Percentiles rank a stretch among this genome's conserved stretches.
These are phyloP conservation scores for Mortierella hygrophila DNA, from an alignment of 192 early-diverging fungal genomes.

Conservation along the genomic window DNA sequence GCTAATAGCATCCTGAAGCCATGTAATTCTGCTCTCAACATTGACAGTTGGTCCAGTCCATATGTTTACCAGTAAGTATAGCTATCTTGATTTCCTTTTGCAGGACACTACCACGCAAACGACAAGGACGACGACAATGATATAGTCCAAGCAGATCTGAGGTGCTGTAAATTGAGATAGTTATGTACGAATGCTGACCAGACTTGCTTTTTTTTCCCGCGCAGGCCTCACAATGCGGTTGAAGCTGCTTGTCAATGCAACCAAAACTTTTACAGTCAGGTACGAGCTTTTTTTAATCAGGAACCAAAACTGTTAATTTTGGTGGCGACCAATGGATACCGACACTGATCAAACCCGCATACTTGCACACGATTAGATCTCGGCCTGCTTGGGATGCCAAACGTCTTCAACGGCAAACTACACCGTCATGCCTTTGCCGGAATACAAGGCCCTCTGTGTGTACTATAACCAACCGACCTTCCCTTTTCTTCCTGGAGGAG, in stretches of 20 bases:
- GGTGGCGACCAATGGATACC: not conserved
- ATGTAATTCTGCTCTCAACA: slow-evolving; percentile 12
- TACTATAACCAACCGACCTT: not conserved
- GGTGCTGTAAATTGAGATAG: too few species aligned
- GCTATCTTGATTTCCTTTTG: not conserved
- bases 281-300: slow-evolving; percentile 2
- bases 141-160: too few species aligned
- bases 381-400: slow-evolving; percentile 10
- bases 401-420: slow-evolving; percentile 1
- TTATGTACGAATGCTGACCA: not conserved
- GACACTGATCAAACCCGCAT: not conserved
- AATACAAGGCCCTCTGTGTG: slow-evolving; percentile 18
- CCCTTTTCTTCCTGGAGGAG: not conserved
- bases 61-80: slow-evolving; percentile 33
- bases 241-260: slow-evolving; percentile 24
- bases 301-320: not conserved
- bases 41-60: slow-evolving; percentile 24
- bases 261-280: slow-evolving; percentile 32
- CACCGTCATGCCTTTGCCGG: not conserved
- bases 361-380: not conserved
- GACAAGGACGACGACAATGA: too few species aligned
- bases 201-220: not conserved
- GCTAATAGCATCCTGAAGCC: slow-evolving; percentile 9
- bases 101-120: too few species aligned
- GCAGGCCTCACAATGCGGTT: not conserved